Base-by-base conservation (phyloP, 148 eudicot species). In the Rhododendron molle region DNA sequence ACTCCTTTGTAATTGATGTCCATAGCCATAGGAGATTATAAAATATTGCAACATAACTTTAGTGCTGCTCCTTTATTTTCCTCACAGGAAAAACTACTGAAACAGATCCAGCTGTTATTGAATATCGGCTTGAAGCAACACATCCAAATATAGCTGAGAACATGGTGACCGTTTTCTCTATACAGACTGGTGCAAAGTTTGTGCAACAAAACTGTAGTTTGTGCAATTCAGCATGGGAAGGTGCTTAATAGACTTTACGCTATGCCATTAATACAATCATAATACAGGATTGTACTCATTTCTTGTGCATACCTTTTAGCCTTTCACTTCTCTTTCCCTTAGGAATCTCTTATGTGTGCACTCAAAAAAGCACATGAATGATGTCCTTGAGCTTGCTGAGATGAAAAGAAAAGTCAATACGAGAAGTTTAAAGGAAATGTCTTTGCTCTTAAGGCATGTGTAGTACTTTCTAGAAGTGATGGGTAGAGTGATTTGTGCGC, bases 171-270 rank as follows among this genome's bases (percentile, higher is more conserved):
- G 49, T 72, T 67, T 36, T 26, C 26, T 52, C 26, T 16, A 13
- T 78, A 62, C 82, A 81, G 67, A 67, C 85, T 81, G 67, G 72
- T 85, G 84, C 67, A 54, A 47, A 40, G 81, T 83, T 36, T 54
- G 26, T 65, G 49, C 81, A 58, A 71, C 21, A 36, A 69, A 65
- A 43, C 65, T 56, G 5, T 38, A 38, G 16, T 50, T 54, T 62
- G 30, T 97, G 99, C 96, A 97, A 95, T 97, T 95, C 89, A 97
- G 99, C 89, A 97, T 94, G 98, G 98, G 98, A 86, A 97, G 98
- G 99, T 97, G 90, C 89, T 90, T 52, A 56, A 23, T 47, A 28
- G 85, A 76, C 28, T 78, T 87, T 76, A 65, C 43, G 15, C 16
- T 74, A 32, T 81, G 65, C 40, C 80, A 30, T 60, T 46, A 10